phyloP scores from a whole-genome alignment of 1,139 yeast genomes.

The Nakaseomyces nivariensis region DNA sequence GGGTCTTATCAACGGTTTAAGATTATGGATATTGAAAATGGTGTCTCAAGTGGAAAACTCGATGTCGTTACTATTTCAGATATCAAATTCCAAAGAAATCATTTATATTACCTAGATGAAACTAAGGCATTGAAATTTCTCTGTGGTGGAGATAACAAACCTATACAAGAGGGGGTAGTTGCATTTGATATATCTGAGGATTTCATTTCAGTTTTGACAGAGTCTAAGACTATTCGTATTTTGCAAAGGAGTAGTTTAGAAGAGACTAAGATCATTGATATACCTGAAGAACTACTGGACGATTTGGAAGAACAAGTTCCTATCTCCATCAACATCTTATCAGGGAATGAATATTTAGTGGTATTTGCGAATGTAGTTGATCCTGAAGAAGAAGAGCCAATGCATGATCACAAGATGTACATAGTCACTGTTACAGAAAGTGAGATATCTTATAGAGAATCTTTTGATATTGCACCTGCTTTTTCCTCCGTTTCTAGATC shows the following conservation, averaged over 20 bases:
- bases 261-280: background rate
- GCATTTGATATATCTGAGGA: conserved; percentile 13
- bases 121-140: background rate
- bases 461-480: conserved; percentile 49
- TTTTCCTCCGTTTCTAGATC: conserved; percentile 45
- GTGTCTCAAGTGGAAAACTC: background rate
- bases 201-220: conserved; percentile 7
- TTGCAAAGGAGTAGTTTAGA: background rate
- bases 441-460: conserved; percentile 25
- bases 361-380: conserved; percentile 17
- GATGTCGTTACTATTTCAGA: background rate
- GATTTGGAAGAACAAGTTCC: conserved; percentile 17
- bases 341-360: conserved; percentile 11
- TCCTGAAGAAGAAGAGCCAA: conserved; percentile 14
- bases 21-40: background rate
- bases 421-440: conserved; percentile 11
- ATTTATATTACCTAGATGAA: background rate
- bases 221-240: conserved; percentile 7
- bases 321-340: conserved; percentile 11
- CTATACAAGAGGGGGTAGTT: conserved; percentile 3
- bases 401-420: conserved; percentile 20
- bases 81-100: background rate
- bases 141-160: background rate
- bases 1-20: conserved; percentile 11
- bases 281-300: conserved; percentile 12